Conservation (phyloP, 192 early-diverging fungal genomes). For the Chytriomyces hyalinus region DNA sequence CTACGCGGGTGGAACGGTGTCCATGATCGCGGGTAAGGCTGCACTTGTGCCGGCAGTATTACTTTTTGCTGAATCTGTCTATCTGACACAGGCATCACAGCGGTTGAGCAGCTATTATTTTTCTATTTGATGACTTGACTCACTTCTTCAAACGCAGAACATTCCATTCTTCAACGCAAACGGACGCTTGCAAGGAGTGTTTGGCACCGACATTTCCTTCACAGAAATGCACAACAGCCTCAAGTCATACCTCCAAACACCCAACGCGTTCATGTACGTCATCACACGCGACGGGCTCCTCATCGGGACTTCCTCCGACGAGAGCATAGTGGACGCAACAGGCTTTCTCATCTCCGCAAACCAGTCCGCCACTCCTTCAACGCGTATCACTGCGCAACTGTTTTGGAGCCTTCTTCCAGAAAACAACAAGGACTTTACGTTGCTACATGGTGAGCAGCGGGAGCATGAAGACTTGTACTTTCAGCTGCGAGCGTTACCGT, state of each 20-base stretch:
- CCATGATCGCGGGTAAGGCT: background rate
- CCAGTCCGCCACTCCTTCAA: background rate
- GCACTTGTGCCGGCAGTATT: background rate
- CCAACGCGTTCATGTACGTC: constrained; percentile 8
- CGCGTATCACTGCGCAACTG: background rate
- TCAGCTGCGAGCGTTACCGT: background rate
- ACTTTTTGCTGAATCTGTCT: no score
- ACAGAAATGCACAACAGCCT: constrained; percentile 11
- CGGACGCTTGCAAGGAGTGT: background rate
- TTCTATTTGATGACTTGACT: background rate
- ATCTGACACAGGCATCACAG: background rate
- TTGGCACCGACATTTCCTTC: constrained; percentile 4
- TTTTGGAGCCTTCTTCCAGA: background rate
- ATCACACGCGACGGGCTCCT: no score
- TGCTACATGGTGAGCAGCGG: background rate
- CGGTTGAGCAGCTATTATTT: background rate
- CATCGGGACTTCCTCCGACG: no score
- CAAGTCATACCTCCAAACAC: background rate
- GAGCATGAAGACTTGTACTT: background rate
- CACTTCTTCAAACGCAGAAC: background rate
- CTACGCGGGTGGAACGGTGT: background rate
- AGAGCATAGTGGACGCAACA: no score
- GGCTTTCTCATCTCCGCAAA: background rate
- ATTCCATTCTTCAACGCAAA: background rate
- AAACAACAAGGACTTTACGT: background rate